These are phyloP conservation scores for Ceratocystis alfenasii DNA, from an alignment of 2,329 filamentous ascomycete species.

Conservation along the genomic window DNA sequence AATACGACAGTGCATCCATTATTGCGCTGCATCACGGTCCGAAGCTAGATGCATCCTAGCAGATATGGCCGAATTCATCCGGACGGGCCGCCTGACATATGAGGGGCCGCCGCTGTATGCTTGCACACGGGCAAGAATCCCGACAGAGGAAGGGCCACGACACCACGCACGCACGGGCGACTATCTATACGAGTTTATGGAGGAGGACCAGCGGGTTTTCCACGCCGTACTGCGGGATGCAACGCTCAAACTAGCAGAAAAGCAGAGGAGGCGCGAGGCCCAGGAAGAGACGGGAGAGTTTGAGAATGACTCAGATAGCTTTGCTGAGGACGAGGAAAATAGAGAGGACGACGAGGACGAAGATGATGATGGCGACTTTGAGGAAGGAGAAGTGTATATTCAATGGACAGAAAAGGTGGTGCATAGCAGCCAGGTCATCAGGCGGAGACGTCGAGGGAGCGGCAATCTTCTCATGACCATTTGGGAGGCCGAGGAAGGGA, in stretches of 20 bases:
- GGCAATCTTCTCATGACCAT: neutral
- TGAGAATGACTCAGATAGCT: neutral
- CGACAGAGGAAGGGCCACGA: neutral
- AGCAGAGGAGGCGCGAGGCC: neutral
- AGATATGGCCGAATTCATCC: neutral
- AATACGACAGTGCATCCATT: constrained; percentile 10
- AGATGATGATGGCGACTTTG: neutral
- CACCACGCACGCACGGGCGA: neutral
- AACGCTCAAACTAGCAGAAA: neutral
- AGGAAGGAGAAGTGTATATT: neutral
- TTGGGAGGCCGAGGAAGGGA: constrained; percentile 6
- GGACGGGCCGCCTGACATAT: neutral
- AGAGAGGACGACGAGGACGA: neutral
- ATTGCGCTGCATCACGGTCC: neutral
- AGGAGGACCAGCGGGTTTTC: neutral
- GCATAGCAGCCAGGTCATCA: constrained; percentile 1
- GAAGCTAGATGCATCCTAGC: neutral
- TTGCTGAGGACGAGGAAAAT: neutral
- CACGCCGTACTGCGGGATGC: neutral
- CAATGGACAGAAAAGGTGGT: constrained; percentile 4
- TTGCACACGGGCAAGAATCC: neutral
- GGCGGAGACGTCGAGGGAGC: neutral
- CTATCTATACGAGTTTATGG: neutral
- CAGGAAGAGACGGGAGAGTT: neutral
- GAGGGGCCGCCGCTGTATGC: neutral